phyloP scores from a whole-genome alignment of 257 asterid genomes.

The Solanum okadae region DNA sequence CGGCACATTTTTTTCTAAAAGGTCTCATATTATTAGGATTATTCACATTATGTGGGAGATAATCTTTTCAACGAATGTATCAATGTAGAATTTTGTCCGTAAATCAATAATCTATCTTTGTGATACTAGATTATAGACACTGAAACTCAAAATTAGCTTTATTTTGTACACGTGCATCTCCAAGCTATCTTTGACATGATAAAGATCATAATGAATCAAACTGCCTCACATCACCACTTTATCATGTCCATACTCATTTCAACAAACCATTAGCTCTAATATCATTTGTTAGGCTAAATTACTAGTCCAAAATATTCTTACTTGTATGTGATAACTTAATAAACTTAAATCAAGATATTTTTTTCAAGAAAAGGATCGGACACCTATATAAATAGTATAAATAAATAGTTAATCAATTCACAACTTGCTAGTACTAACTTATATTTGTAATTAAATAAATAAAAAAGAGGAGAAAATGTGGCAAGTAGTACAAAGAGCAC shows the following conservation, averaged over 20 bases:
- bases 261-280: background rate
- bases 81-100: background rate
- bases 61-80: background rate
- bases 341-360: background rate
- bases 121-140: too few relatives aligned
- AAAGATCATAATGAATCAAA: background rate
- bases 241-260: background rate
- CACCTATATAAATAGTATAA: background rate
- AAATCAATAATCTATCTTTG: background rate
- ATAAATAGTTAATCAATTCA: background rate
- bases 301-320: background rate
- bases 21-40: background rate
- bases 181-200: background rate
- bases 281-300: background rate
- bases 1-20: background rate
- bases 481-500: constrained; percentile 7
- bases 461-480: background rate
- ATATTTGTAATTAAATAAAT: background rate
- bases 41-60: background rate
- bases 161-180: background rate
- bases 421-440: background rate
- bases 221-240: background rate
- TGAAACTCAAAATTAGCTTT: too few relatives aligned
- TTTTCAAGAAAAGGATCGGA: background rate
- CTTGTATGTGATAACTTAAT: background rate